A percentile compares a stretch with the other conserved stretches of the same genome.
These are phyloP conservation scores for Salisapilia sapeloensis DNA, from an alignment of 352 stramenopile species.

Conservation along the genomic window DNA sequence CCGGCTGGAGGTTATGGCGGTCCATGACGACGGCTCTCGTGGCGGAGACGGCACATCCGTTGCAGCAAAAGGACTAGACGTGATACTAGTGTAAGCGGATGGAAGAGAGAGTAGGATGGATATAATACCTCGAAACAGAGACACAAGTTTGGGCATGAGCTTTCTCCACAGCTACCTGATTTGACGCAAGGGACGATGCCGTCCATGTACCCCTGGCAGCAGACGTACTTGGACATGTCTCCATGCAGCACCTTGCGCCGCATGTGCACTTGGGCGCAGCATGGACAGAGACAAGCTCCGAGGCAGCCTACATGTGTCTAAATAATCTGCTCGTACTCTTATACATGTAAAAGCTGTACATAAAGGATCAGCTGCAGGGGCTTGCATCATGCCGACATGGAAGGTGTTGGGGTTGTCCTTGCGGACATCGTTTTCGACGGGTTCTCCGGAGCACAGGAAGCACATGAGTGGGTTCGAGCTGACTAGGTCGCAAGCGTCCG, in stretches of 20 bases:
- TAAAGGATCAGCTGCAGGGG: constrained; percentile 53
- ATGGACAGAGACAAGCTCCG: constrained; percentile 66
- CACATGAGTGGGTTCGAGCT: too few species aligned
- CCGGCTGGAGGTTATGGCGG: constrained; percentile 75
- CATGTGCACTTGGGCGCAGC: constrained; percentile 83
- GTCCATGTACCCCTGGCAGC: constrained; percentile 88
- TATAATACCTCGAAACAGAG: constrained; percentile 75
- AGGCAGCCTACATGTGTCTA: constrained; percentile 19
- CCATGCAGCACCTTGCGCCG: constrained; percentile 82
- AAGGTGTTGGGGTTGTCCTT: constrained; percentile 60
- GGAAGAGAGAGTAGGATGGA: neutral
- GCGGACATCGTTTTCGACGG: constrained; percentile 45
- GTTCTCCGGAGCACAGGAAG: constrained; percentile 46
- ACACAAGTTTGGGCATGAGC: constrained; percentile 73
- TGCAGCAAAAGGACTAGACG: constrained; percentile 55
- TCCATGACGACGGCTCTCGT: constrained; percentile 86
- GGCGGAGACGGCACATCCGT: constrained; percentile 81
- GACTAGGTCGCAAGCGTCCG: too few species aligned
- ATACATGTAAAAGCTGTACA: constrained; percentile 28
- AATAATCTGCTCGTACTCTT: neutral
- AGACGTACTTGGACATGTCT: constrained; percentile 87
- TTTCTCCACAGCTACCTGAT: constrained; percentile 74
- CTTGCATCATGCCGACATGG: constrained; percentile 79
- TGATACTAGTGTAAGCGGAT: neutral
- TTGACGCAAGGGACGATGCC: constrained; percentile 75